Evolutionary conservation across 139 green algal species (phyloP), one percentile per base, ranked within the genome.

Genomic region (Chlamydomonas schloesseri): DNA sequence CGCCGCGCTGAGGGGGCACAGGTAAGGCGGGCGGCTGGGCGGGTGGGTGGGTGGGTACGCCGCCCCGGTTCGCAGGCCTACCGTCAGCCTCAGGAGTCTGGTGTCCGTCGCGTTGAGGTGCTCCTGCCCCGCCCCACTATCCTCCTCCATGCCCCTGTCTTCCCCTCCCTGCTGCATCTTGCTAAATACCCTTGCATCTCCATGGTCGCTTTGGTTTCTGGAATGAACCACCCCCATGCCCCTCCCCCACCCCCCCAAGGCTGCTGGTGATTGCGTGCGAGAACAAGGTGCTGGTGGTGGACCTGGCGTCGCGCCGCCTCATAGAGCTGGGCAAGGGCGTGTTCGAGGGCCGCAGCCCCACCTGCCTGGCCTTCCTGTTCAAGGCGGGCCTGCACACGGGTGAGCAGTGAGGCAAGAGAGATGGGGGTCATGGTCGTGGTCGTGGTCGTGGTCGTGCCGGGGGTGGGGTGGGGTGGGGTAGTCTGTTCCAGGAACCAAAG

Each of bases 261-360:
- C 83, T 93, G 83, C 71, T 94, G 55, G 76, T 92, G 33, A 47
- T 92, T 0, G 89, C 90, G 13, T 91, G 88, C 77, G 91, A 94
- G 65, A 64, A 53, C 75, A 93, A 93, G 84, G 34, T 92, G 71
- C 58, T 94, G 57, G 42, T 94, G 77, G 77, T 88, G 34, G 89
- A 94, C 86, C 87, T 94, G 71, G 78, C 85, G 46, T 87, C 37
- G 28, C 71, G 77, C 18, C 81, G 80, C 23, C 72, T 88, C 17
- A 68, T 83, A 24, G 91, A 94, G 71, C 68, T 94, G 37, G 37
- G 70, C 20, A 85, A 83, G 46, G 65, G 73, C 21, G 65, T 58
- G 26, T 75, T 94, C 50, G 91, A 94, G 33, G 82, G 80, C 65
- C 91, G 91, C 76, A 65, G 53, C 9, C 80, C 88, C 60, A 91